Evolutionary conservation across 2,329 filamentous ascomycete genomes (phyloP), one percentile per base, ranked within the genome.

Genomic region (Sarocladium brachiariae): DNA sequence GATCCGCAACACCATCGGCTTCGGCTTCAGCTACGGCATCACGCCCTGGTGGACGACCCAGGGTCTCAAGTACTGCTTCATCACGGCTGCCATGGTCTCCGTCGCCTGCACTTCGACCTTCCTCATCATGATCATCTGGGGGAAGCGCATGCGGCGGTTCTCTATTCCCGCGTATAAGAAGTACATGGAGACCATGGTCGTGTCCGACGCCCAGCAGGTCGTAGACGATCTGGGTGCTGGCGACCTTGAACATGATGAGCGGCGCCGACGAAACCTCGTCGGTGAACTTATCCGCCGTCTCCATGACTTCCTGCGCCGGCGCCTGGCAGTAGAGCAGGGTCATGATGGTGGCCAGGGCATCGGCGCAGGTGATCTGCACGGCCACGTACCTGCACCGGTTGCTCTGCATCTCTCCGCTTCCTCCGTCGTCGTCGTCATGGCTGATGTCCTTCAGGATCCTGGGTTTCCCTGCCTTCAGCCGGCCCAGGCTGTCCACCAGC

Each of bases 51-150:
- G 58, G 19, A 58, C 57, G 5, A 61, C 56, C 14, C 53, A 61
- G 51, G 65, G 65, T 4, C 47, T 66, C 18, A 62, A 62, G 49
- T 60, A 65, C 52, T 62, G 59, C 46, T 67, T 68, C 49, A 60
- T 68, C 49, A 57, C 57, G 19, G 65, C 60, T 7, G 59, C 54
- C 11, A 62, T 65, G 50, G 53, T 65, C 16, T 59, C 57, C 2
- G 55, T 68, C 18, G 60, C 50, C 23, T 62, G 54, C 49, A 57
- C 55, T 2, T 43, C 51, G 6, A 58, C 56, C 4, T 66, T 65
- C 50, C 43, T 65, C 10, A 18, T 62, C 2, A 62, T 68, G 59
- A 59, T 64, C 14, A 52, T 53, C 11, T 61, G 55, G 49, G 65
- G 64, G 10, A 65, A 66, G 27, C 27, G 27, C 5, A 46, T 62